phyloP scores from a whole-genome alignment of 352 stramenopile species.

The Pythium myriotylum region DNA sequence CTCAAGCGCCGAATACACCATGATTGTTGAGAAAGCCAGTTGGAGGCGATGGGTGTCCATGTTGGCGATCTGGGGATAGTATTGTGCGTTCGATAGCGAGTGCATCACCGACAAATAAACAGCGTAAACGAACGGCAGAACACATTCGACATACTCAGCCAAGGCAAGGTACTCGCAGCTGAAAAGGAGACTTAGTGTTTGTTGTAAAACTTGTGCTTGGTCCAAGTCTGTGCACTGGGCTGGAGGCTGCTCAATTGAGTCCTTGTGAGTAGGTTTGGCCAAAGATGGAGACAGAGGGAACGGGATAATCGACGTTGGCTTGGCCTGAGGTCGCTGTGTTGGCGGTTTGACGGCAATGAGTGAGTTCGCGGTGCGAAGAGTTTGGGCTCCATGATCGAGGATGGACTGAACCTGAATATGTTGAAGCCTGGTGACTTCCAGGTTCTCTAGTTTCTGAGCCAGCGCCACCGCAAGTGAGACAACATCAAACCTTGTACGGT shows the following conservation, averaged over 20 bases:
- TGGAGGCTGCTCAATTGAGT: neutral
- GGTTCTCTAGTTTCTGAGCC: neutral
- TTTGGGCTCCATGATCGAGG: neutral
- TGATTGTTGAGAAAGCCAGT: neutral
- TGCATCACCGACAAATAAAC: conserved; percentile 12
- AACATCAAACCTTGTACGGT: neutral
- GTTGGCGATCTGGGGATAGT: conserved; percentile 1
- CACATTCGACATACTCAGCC: conserved; percentile 19
- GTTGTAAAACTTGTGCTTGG: conserved; percentile 3
- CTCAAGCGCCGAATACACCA: conserved; percentile 14
- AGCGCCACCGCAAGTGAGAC: neutral
- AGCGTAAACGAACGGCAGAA: conserved; percentile 16
- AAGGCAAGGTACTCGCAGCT: conserved; percentile 24
- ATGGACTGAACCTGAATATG: neutral
- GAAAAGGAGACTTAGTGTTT: conserved; percentile 21
- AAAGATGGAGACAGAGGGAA: neutral
- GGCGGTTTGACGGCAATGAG: neutral
- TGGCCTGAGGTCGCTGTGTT: neutral
- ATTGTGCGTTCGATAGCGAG: conserved; percentile 13
- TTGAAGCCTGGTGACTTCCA: neutral
- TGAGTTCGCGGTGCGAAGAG: neutral
- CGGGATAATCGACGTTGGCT: conserved; percentile 3
- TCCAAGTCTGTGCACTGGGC: neutral
- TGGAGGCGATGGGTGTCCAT: neutral
- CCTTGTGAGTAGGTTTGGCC: neutral